Percentiles rank a stretch among this genome's conserved stretches.
Conservation (phyloP, 73 alveolate species). For the Tetrahymena thermophila region DNA sequence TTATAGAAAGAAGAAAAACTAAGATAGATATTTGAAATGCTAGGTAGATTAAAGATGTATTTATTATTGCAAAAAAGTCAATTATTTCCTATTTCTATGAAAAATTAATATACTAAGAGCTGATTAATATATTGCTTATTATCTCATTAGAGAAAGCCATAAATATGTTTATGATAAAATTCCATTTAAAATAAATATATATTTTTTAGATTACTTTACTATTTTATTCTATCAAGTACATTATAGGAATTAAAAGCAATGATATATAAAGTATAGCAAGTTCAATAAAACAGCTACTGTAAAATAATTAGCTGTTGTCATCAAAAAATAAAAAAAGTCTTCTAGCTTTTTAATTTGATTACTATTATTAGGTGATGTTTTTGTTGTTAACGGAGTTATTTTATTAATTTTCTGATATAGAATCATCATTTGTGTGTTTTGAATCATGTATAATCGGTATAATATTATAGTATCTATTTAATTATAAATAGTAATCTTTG, state of each 20-base stretch:
- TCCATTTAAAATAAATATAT: not conserved
- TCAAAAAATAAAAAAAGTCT: not conserved
- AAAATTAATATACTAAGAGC: not conserved
- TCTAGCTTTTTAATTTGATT: not conserved
- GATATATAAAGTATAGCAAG: not conserved
- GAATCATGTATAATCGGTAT: not conserved
- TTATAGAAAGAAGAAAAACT: not conserved
- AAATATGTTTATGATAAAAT: not conserved
- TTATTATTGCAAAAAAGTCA: not conserved
- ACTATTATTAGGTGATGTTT: too few relatives aligned
- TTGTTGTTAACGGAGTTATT: too few relatives aligned
- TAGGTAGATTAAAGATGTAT: not conserved
- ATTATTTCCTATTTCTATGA: not conserved
- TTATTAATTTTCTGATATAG: too few relatives aligned
- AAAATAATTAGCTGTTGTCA: not conserved
- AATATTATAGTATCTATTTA: not conserved
- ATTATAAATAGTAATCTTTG: not conserved
- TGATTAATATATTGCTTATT: not conserved
- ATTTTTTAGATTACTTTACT: not conserved
- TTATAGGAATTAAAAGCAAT: not conserved
- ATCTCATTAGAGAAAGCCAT: not conserved
- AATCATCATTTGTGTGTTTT: not conserved
- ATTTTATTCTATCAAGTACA: not conserved
- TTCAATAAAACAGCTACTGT: not conserved
- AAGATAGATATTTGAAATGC: not conserved